Percentiles rank a stretch among this genome's conserved stretches.
Evolutionary conservation across 2,329 filamentous ascomycete species (phyloP).

Genomic region (Ascochyta koolunga): DNA sequence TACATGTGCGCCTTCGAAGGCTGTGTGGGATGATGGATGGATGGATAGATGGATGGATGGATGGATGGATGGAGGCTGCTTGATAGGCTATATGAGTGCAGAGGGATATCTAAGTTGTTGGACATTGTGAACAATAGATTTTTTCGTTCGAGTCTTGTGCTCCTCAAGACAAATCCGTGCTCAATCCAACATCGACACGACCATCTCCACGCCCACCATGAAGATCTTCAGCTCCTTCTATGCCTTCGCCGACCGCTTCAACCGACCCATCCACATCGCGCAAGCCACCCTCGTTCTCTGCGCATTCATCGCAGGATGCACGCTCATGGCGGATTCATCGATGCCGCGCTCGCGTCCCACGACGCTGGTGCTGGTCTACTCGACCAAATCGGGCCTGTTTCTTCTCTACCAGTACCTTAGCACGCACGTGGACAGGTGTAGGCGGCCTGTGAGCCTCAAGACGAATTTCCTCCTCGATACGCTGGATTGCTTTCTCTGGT

Average conservation of each 20-base stretch:
- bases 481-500: conserved; percentile 37
- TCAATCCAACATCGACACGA: neutral
- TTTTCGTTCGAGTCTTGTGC: too few species aligned
- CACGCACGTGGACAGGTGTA: conserved; percentile 40
- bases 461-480: conserved; percentile 50
- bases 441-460: conserved; percentile 47
- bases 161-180: too few species aligned
- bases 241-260: conserved; percentile 9
- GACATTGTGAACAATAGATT: too few species aligned
- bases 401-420: conserved; percentile 51
- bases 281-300: conserved; percentile 11
- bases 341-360: conserved; percentile 12
- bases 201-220: too few species aligned
- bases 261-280: neutral
- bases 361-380: conserved; percentile 15
- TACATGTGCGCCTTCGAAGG: neutral
- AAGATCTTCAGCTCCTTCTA: neutral
- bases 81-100: neutral
- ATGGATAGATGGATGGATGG: too few species aligned
- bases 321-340: conserved; percentile 8
- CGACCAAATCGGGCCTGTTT: conserved; percentile 48
- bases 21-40: neutral
- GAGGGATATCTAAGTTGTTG: too few species aligned
- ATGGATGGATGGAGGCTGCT: too few species aligned
- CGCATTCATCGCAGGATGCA: conserved; percentile 12